These are phyloP conservation scores for Eucalyptus cloeziana DNA, from an alignment of 345 rosid genomes.

Conservation along the genomic window DNA sequence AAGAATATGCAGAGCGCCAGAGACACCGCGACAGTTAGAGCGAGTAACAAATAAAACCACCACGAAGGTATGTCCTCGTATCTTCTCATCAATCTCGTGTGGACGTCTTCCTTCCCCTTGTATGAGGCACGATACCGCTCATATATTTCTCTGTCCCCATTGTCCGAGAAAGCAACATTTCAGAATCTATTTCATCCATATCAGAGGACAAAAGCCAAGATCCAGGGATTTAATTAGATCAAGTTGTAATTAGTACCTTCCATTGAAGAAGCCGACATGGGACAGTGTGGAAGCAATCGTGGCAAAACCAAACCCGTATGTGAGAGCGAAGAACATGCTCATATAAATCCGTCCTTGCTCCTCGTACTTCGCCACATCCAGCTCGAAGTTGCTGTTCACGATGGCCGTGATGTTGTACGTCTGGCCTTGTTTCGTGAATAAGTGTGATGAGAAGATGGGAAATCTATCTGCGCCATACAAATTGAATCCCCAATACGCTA, in stretches of 20 bases:
- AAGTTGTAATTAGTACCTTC: not conserved
- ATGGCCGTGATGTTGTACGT: not conserved
- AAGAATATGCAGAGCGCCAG: conserved; percentile 4
- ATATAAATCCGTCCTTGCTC: conserved; percentile 1
- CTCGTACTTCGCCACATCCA: not conserved
- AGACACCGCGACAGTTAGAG: not conserved
- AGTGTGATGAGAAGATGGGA: conserved; percentile 2
- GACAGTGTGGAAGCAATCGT: conserved; percentile 1
- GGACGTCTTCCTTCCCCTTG: conserved; percentile 1
- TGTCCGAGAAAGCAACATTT: not conserved
- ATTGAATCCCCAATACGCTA: not conserved
- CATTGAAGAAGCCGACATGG: conserved; percentile 4
- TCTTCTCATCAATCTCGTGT: not conserved
- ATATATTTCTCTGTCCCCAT: not conserved
- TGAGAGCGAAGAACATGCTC: conserved; percentile 2
- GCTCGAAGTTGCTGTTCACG: not conserved
- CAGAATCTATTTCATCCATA: not conserved
- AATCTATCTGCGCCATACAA: not conserved
- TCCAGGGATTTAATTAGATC: not conserved
- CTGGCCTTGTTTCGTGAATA: conserved; percentile 1
- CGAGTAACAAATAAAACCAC: conserved; percentile 5
- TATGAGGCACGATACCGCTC: not conserved
- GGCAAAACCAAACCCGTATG: conserved; percentile 8
- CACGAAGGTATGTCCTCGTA: conserved; percentile 5
- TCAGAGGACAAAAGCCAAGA: not conserved